phyloP scores from a whole-genome alignment of 441 rosid genomes.

The California macrophylla region DNA sequence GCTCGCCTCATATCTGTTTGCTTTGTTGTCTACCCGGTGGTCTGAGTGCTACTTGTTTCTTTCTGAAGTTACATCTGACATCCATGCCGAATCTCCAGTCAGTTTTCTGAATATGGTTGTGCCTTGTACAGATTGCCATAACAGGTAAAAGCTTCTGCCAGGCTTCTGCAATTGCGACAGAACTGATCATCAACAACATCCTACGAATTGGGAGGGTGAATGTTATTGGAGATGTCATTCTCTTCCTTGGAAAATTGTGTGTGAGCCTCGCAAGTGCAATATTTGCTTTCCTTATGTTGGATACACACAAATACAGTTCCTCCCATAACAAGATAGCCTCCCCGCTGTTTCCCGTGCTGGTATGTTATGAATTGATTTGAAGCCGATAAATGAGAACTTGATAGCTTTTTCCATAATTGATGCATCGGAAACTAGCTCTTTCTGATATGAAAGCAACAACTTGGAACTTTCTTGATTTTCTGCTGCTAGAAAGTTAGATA shows the following conservation, averaged over 20 bases:
- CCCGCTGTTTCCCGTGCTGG: constrained; percentile 83
- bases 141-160: constrained; percentile 87
- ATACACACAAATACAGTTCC: constrained; percentile 60
- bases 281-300: constrained; percentile 90
- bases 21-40: too few species aligned
- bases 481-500: too few species aligned
- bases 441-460: too few species aligned
- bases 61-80: too few species aligned
- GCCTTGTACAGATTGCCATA: constrained; percentile 61
- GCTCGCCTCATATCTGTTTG: too few species aligned
- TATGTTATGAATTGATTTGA: constrained; percentile 22
- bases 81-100: neutral
- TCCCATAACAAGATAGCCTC: constrained; percentile 84
- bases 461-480: too few species aligned
- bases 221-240: constrained; percentile 87
- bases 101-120: constrained; percentile 13
- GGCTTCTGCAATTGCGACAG: constrained; percentile 79
- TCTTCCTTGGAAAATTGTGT: constrained; percentile 81
- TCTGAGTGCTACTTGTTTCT: too few species aligned
- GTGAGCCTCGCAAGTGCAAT: constrained; percentile 85
- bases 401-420: too few species aligned
- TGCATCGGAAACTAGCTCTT: too few species aligned
- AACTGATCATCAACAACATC: constrained; percentile 77
- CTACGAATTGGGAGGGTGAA: constrained; percentile 82
- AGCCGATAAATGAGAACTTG: neutral